These are phyloP conservation scores for Solanum chaucha DNA, from an alignment of 257 asterid species.

Conservation along the genomic window DNA sequence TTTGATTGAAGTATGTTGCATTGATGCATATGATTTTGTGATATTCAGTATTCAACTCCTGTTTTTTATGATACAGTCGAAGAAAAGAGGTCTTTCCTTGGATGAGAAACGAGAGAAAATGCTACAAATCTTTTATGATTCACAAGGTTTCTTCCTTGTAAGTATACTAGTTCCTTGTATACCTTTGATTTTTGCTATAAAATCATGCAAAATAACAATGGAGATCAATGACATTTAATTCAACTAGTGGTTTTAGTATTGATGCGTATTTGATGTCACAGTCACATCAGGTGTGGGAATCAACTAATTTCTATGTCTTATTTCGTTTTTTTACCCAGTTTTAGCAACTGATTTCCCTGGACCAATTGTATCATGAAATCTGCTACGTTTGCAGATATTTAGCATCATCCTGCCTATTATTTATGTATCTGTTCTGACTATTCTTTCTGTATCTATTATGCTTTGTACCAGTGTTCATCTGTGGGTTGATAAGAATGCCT, in stretches of 20 bases:
- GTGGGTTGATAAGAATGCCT: not conserved
- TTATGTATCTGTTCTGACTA: not conserved
- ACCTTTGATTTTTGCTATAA: conserved; percentile 4
- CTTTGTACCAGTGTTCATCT: not conserved
- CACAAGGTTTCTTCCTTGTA: conserved; percentile 87
- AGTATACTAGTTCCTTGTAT: conserved; percentile 56
- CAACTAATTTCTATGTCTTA: not conserved
- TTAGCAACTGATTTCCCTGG: not conserved
- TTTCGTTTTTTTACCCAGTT: not conserved
- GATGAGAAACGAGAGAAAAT: conserved; percentile 94
- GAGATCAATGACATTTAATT: not conserved
- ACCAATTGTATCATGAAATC: not conserved
- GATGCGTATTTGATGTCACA: not conserved
- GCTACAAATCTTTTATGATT: conserved; percentile 83
- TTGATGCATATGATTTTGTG: not conserved
- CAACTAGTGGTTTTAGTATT: not conserved
- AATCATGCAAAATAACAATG: not conserved
- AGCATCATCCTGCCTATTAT: not conserved
- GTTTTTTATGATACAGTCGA: conserved; percentile 31
- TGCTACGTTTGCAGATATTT: not conserved
- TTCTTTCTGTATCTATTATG: not conserved
- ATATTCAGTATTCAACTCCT: conserved; percentile 4
- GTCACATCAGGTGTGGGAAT: not conserved
- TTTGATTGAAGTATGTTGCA: not conserved
- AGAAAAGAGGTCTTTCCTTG: conserved; percentile 89